phyloP scores from a whole-genome alignment of 164 flowering plant species.

The Nelumbo lutea region DNA sequence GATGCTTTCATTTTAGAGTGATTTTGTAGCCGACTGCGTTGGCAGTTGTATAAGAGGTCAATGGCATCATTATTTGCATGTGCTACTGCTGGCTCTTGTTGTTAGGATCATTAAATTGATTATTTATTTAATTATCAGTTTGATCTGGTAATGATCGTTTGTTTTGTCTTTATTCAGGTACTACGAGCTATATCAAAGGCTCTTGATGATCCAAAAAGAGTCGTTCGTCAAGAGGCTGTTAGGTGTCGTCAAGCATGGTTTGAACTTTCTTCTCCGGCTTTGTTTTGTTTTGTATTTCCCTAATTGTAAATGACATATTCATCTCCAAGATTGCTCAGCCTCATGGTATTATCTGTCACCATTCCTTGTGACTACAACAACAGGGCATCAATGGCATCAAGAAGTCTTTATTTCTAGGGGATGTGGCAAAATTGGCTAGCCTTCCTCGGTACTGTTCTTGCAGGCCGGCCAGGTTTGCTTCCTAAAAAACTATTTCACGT shows the following conservation, averaged over 20 bases:
- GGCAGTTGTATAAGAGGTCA: background rate
- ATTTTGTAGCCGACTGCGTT: background rate
- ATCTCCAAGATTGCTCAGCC: background rate
- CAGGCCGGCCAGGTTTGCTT: conserved; percentile 9
- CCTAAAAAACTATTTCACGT: background rate
- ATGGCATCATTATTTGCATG: background rate
- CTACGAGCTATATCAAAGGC: conserved; percentile 50
- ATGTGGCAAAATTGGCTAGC: background rate
- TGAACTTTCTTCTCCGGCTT: conserved; percentile 3
- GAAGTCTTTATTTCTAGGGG: conserved; percentile 22
- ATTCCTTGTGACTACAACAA: background rate
- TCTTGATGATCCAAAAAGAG: conserved; percentile 86
- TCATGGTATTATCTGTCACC: background rate
- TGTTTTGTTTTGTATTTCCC: background rate
- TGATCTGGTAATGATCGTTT: background rate
- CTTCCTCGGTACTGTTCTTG: background rate
- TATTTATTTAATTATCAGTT: background rate
- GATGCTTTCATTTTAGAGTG: background rate
- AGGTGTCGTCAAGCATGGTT: conserved; percentile 90
- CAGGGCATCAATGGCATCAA: conserved; percentile 47
- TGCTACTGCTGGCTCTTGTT: background rate
- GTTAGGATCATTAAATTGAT: background rate
- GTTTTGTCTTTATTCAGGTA: conserved; percentile 40
- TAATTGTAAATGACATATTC: background rate
- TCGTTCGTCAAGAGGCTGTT: conserved; percentile 88